Percentiles rank a stretch among this genome's conserved stretches.
Evolutionary conservation across 768 basidiomycete species (phyloP).

Genomic region (Fomitopsis serialis): DNA sequence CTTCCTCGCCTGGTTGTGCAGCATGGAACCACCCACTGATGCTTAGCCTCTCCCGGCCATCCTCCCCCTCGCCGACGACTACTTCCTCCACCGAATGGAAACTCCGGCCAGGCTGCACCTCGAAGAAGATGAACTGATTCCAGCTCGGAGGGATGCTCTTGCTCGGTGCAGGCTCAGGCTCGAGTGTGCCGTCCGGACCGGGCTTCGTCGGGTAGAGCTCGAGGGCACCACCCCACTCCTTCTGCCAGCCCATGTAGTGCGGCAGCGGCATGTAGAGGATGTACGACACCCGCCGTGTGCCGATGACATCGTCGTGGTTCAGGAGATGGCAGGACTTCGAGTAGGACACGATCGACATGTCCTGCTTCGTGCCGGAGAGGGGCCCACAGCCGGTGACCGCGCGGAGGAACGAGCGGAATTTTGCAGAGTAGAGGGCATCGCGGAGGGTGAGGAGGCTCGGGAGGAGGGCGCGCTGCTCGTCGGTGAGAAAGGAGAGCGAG

Average conservation of each 20-base stretch:
- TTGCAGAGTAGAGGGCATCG: conserved; percentile 83
- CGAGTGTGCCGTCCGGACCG: conserved; percentile 57
- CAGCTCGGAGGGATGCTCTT: conserved; percentile 75
- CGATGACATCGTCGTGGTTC: conserved; percentile 98
- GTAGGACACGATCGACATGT: conserved; percentile 93
- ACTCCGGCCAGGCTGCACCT: conserved; percentile 91
- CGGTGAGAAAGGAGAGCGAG: conserved; percentile 81
- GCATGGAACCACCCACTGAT: conserved; percentile 98
- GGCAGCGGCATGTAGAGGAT: conserved; percentile 94
- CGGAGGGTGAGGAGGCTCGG: conserved; percentile 78
- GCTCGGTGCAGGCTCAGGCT: conserved; percentile 60
- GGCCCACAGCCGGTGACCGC: conserved; percentile 90
- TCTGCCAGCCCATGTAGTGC: conserved; percentile 69
- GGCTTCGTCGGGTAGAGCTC: conserved; percentile 79
- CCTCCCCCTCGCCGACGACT: conserved; percentile 70
- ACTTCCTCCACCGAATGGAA: conserved; percentile 98
- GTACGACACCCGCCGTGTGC: conserved; percentile 88
- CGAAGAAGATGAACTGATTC: conserved; percentile 87
- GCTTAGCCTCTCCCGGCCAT: conserved; percentile 71
- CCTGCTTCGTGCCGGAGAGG: conserved; percentile 86
- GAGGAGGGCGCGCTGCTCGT: conserved; percentile 71
- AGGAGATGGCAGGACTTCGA: conserved; percentile 89
- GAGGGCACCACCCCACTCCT: conserved; percentile 89
- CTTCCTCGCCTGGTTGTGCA: conserved; percentile 86
- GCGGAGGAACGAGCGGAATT: conserved; percentile 79